Conservation (phyloP, 2,329 filamentous ascomycete species). For the Beauveria sp. region DNA sequence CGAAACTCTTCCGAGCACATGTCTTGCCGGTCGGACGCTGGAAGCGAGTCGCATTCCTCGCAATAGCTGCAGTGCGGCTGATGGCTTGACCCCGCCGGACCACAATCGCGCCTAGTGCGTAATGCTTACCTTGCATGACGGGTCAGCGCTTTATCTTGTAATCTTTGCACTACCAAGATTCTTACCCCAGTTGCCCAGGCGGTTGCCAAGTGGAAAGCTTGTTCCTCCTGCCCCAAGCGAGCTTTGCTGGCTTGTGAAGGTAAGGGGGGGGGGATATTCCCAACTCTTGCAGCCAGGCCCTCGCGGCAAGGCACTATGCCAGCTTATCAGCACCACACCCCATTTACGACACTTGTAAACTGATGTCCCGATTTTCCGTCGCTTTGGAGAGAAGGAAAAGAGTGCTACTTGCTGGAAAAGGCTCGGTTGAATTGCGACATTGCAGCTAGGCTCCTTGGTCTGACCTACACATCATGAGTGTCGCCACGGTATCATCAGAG, state of each 20-base stretch:
- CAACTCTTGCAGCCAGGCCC: neutral
- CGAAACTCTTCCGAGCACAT: neutral
- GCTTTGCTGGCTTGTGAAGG: neutral
- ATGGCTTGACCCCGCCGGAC: neutral
- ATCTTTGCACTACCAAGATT: neutral
- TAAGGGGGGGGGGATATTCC: neutral
- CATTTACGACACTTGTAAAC: neutral
- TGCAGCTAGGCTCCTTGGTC: neutral
- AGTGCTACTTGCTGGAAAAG: neutral
- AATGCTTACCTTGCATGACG: conserved; percentile 5
- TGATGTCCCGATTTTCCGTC: neutral
- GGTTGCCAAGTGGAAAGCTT: neutral
- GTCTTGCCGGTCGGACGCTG: neutral
- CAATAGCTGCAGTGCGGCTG: neutral
- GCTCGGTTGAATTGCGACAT: neutral
- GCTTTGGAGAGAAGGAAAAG: neutral
- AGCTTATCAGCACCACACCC: neutral
- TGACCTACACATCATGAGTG: neutral
- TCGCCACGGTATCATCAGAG: neutral
- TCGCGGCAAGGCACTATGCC: neutral
- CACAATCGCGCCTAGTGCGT: neutral
- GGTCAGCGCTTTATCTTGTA: neutral
- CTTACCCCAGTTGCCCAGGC: neutral
- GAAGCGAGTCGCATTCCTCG: neutral
- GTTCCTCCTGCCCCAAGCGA: neutral